These are phyloP conservation scores for Deinandra increscens DNA, from an alignment of 129 eudicot species.

Conservation along the genomic window DNA sequence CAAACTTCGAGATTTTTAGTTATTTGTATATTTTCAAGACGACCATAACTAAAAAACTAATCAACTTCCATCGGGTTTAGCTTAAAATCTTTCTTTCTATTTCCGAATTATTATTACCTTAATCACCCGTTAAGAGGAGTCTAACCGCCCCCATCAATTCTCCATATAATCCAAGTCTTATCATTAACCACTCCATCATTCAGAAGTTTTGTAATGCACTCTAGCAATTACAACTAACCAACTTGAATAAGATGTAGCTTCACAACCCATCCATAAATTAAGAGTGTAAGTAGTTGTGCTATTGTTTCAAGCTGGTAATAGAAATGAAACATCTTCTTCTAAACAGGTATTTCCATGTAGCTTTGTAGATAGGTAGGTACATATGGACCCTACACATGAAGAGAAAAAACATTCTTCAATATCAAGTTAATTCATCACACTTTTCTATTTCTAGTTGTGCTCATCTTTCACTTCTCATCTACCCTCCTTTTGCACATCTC, in stretches of 20 bases:
- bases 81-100: too few species aligned
- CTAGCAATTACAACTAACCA: background rate
- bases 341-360: conserved; percentile 19
- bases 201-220: background rate
- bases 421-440: conserved; percentile 30
- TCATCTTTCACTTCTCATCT: conserved; percentile 26
- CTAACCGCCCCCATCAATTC: too few species aligned
- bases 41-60: too few species aligned
- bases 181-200: background rate
- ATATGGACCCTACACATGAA: conserved; percentile 18
- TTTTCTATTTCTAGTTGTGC: conserved; percentile 19
- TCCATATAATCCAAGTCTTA: background rate
- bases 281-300: conserved; percentile 26
- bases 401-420: conserved; percentile 28
- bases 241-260: background rate
- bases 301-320: conserved; percentile 36
- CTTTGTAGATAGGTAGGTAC: conserved; percentile 23
- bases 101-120: too few species aligned
- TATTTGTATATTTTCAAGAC: too few species aligned
- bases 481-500: conserved; percentile 22
- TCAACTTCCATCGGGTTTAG: too few species aligned
- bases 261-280: conserved; percentile 1
- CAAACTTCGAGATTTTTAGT: too few species aligned
- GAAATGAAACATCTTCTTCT: conserved; percentile 32
- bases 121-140: too few species aligned